Evolutionary conservation across 495 filamentous ascomycete species (phyloP).

Genomic region (Sabuloglossum arenarium): DNA sequence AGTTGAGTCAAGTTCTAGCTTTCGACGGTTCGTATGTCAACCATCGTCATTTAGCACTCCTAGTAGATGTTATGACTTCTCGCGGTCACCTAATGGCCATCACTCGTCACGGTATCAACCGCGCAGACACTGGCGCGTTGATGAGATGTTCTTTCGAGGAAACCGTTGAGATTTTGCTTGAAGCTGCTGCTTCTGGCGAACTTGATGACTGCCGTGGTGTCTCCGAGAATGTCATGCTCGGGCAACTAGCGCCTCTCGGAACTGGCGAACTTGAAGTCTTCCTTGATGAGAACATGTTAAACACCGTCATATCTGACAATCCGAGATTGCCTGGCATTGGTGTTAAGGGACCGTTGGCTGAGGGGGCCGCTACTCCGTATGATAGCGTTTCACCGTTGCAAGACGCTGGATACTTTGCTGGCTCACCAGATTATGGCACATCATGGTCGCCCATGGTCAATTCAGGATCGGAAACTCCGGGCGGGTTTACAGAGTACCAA

Average conservation of each 20-base stretch:
- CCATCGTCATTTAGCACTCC: constrained; percentile 85
- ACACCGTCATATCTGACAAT: constrained; percentile 83
- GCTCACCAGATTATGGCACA: constrained; percentile 60
- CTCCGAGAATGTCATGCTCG: constrained; percentile 96
- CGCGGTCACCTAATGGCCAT: constrained; percentile 85
- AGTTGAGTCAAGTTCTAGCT: constrained; percentile 75
- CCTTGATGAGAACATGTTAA: constrained; percentile 83
- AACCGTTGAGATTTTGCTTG: constrained; percentile 91
- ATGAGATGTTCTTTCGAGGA: constrained; percentile 99
- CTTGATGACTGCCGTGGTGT: constrained; percentile 94
- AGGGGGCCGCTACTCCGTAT: constrained; percentile 86
- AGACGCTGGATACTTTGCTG: constrained; percentile 51
- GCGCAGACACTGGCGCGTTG: constrained; percentile 87
- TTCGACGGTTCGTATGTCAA: constrained; percentile 99
- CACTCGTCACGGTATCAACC: constrained; percentile 95
- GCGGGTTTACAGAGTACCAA: constrained; percentile 48
- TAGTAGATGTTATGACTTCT: constrained; percentile 96
- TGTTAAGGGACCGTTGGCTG: constrained; percentile 42
- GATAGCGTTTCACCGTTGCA: constrained; percentile 76
- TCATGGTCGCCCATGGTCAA: constrained; percentile 78
- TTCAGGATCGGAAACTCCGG: constrained; percentile 49
- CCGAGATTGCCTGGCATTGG: constrained; percentile 47
- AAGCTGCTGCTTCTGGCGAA: constrained; percentile 84
- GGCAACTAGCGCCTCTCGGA: constrained; percentile 87
- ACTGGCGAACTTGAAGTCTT: constrained; percentile 88